These are phyloP conservation scores for Aspergillus ibericus DNA, from an alignment of 2,329 filamentous ascomycete genomes.

Conservation along the genomic window DNA sequence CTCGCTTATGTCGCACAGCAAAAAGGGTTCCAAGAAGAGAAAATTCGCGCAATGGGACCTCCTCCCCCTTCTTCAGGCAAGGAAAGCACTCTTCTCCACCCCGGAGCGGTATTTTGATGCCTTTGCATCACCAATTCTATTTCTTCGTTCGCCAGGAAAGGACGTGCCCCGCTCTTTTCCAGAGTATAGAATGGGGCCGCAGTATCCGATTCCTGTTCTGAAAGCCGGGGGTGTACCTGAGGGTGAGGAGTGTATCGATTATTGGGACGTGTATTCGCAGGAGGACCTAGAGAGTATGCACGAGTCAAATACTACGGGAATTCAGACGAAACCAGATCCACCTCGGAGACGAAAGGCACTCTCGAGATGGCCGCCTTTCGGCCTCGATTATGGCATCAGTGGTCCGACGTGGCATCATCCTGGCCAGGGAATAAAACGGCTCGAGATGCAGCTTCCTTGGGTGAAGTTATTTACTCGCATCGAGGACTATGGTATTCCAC, in stretches of 20 bases:
- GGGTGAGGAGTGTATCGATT: not conserved
- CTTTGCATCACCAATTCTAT: conserved; percentile 45
- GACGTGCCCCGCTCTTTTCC: conserved; percentile 39
- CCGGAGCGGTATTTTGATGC: conserved; percentile 45
- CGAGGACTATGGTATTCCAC: not conserved
- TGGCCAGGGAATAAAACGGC: conserved; percentile 19
- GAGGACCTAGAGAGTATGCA: not conserved
- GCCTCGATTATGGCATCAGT: conserved; percentile 34
- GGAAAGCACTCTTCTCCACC: conserved; percentile 36
- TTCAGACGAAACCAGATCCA: conserved; percentile 7
- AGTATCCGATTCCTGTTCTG: conserved; percentile 36
- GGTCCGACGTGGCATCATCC: conserved; percentile 17
- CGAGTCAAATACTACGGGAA: not conserved
- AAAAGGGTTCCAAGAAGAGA: not conserved
- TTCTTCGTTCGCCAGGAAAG: conserved; percentile 43
- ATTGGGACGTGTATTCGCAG: conserved; percentile 9
- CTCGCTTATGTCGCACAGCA: not conserved
- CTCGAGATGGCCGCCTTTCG: conserved; percentile 42
- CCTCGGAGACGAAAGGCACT: conserved; percentile 37
- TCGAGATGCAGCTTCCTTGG: conserved; percentile 36
- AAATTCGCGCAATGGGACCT: conserved; percentile 31
- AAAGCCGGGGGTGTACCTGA: not conserved
- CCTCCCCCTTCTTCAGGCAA: conserved; percentile 36
- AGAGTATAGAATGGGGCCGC: conserved; percentile 33
- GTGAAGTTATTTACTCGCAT: conserved; percentile 27